Base-by-base conservation (phyloP, 2,329 filamentous ascomycete genomes). In the Stagonosporopsis rhizophila region DNA sequence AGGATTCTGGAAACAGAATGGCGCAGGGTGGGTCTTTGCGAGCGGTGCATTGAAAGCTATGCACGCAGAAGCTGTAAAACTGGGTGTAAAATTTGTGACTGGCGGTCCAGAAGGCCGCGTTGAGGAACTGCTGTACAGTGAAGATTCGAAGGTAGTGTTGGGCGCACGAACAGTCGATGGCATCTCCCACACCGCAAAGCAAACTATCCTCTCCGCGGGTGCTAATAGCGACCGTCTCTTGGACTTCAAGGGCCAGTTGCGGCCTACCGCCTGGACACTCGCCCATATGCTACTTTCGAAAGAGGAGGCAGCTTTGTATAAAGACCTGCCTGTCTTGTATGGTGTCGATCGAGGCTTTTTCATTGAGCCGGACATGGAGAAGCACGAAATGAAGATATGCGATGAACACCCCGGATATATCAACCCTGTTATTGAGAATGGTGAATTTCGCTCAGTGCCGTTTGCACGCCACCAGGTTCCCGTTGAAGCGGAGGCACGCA, bases 351-450 rank as follows among this genome's bases (percentile, higher is more conserved):
- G 76, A 17, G 80, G 80, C 2, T 82, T 82, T 66, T 82, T 82
- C 68, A 79, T 82, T 65, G 80, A 82, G 49, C 80, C 80, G 0
- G 79, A 81, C 40, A 73, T 68, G 11, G 78, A 80, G 35, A 76
- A 72, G 2, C 72, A 76, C 39, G 76, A 82, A 55, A 70, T 82
- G 15, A 82, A 82, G 60, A 74, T 83, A 44, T 81, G 84, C 65
- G 83, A 86, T 58, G 82, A 85, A 60, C 83, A 85, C 55, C 83
- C 83, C 0, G 83, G 83, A 3, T 86, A 85, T 59, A 81, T 79
- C 52, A 84, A 85, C 55, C 80, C 78, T 39, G 60, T 79, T 9
- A 52, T 56, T 6, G 37, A 44, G 15, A 65, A 72, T 25, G 74
- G 70, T 7, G 66, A 74, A 22, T 60, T 65, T 28, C 64, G 66